Conservation (phyloP, 441 rosid species). For the Arabidopsis hybrid region DNA sequence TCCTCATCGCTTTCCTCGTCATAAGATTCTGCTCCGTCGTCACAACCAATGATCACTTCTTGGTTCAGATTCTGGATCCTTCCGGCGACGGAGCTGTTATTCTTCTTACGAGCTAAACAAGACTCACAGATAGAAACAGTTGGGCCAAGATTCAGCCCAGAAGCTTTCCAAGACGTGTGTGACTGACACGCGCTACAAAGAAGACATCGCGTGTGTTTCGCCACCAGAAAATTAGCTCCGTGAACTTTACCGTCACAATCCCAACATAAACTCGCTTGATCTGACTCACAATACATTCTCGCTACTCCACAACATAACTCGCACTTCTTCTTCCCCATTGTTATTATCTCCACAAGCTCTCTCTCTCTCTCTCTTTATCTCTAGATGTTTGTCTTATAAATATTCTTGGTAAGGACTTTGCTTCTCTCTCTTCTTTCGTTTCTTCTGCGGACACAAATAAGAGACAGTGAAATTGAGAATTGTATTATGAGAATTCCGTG, state of each 20-base stretch:
- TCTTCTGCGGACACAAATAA: slow-evolving; percentile 42
- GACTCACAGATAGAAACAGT: slow-evolving; percentile 60
- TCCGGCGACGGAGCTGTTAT: not conserved
- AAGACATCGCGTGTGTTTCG: slow-evolving; percentile 66
- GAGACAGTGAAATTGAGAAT: slow-evolving; percentile 1
- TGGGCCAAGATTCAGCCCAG: slow-evolving; percentile 51
- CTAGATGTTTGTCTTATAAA: not conserved
- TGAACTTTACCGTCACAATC: slow-evolving; percentile 67
- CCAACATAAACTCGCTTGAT: slow-evolving; percentile 70
- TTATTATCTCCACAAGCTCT: not conserved
- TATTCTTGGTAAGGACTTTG: not conserved
- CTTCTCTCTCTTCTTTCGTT: slow-evolving; percentile 22
- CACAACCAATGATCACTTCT: slow-evolving; percentile 16
- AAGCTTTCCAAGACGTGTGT: slow-evolving; percentile 68
- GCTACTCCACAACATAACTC: slow-evolving; percentile 60
- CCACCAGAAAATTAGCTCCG: slow-evolving; percentile 70
- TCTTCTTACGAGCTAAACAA: slow-evolving; percentile 42
- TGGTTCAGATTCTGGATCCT: not conserved
- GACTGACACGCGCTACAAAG: slow-evolving; percentile 65
- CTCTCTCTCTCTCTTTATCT: slow-evolving; percentile 2
- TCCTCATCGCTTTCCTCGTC: slow-evolving; percentile 42
- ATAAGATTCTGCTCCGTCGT: slow-evolving; percentile 44
- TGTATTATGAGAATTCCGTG: slow-evolving; percentile 20
- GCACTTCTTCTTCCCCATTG: slow-evolving; percentile 51
- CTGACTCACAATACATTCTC: slow-evolving; percentile 65